Base-by-base conservation (phyloP, 257 asterid species). In the Solanum lycopersicoides region DNA sequence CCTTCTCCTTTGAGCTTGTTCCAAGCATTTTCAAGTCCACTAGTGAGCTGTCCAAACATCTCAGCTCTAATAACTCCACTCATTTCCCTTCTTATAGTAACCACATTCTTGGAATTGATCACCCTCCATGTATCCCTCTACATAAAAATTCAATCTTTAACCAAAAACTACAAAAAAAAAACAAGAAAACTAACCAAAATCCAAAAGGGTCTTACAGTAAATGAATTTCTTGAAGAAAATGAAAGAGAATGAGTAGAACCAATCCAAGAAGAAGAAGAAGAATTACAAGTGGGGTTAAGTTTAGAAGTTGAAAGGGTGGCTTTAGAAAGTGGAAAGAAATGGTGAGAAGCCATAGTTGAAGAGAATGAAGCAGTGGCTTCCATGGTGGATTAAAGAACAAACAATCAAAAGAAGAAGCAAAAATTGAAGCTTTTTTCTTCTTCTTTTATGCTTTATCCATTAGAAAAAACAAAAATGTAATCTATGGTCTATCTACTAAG, bases 1-100 rank as follows among this genome's bases (percentile, higher is more conserved):
- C 99, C 99, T 97, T 93, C 99, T 87, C 98, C 99, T 91, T 95
- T 97, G 91, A 97, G 99, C 95, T 95, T 95, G 94, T 88, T 95
- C 99, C 98, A 95, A 73, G 98, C 99, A 18, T 97, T 79, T 92
- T 97, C 98, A 50, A 97, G 96, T 68, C 98, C 98, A 60, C 93
- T 91, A 3, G 98, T 93, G 35, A 97, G 97, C 92, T 97, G 97
- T 77, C 99, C 99, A 88, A 95, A 95, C 98, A 95, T 97, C 90
- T 97, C 99, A 72, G 97, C 99, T 88, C 92, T 91, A 89, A 97
- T 93, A 25, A 91, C 89, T 41, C 86, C 88, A 20, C 95, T 89
- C 63, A 92, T 90, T 73, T 89, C 92, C 89, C 93, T 93, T 71
- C 91, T 89, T 3, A 71, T 86, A 32, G 37, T 87, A 20, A 85